A percentile compares a stretch with the other conserved stretches of the same genome.
phyloP scores from a whole-genome alignment of 2,329 filamentous ascomycete genomes.

The Colletotrichum sp. region DNA sequence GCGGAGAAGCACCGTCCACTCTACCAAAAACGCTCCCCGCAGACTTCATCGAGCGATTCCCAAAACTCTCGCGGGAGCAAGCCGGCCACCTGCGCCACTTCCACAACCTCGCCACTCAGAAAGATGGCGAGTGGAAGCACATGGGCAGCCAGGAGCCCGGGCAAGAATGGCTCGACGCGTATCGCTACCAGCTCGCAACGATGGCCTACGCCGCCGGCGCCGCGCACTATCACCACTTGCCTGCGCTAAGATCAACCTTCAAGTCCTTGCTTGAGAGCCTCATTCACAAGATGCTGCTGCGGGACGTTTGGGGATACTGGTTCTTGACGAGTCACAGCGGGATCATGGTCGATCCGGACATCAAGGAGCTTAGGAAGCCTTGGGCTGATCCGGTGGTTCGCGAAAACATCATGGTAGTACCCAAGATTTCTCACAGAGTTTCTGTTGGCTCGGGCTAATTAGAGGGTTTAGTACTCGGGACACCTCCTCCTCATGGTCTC shows the following conservation, averaged over 20 bases:
- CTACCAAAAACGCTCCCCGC: not conserved
- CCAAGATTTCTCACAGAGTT: slow-evolving; percentile 24
- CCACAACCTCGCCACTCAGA: slow-evolving; percentile 35
- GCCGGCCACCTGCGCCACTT: slow-evolving; percentile 40
- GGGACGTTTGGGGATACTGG: slow-evolving; percentile 49
- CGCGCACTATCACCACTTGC: slow-evolving; percentile 43
- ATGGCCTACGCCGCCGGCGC: slow-evolving; percentile 42
- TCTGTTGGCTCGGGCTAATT: fast-evolving
- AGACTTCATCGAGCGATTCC: slow-evolving; percentile 8
- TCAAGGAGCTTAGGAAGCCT: slow-evolving; percentile 42
- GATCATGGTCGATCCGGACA: slow-evolving; percentile 35
- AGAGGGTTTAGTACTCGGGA: slow-evolving; percentile 33
- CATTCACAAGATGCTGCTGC: slow-evolving; percentile 46
- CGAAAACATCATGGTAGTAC: slow-evolving; percentile 38
- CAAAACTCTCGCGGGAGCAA: slow-evolving; percentile 27
- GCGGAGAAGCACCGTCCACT: fast-evolving
- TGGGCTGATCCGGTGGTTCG: slow-evolving; percentile 44
- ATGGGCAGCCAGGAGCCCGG: slow-evolving; percentile 38
- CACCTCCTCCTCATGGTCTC: slow-evolving; percentile 43
- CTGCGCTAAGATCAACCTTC: slow-evolving; percentile 36
- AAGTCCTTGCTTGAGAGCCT: slow-evolving; percentile 36
- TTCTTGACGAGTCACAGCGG: slow-evolving; percentile 41
- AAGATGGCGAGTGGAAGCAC: slow-evolving; percentile 33
- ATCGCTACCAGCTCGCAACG: slow-evolving; percentile 44
- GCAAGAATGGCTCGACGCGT: slow-evolving; percentile 41